Base-by-base conservation (phyloP, 768 basidiomycete species). In the Panus rudis region DNA sequence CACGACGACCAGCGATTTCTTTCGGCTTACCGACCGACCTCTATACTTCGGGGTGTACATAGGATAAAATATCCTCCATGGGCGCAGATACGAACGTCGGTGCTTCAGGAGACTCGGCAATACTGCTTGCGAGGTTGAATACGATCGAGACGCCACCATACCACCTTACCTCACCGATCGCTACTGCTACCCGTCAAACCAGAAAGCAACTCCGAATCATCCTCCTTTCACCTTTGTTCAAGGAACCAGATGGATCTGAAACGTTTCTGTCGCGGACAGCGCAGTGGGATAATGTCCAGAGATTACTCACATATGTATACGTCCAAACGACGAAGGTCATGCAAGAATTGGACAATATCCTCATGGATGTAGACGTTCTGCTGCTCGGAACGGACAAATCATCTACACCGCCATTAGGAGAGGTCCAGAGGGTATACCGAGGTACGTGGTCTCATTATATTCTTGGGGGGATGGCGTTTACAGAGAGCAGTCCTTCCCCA, bases 251-350 rank as follows among this genome's bases (percentile, higher is more conserved):
- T n/a, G 16, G 8, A 14, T 35, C 33, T 8, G 6, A 7, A 6
- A 8, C 10, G 5, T 39, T 43, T 7, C 25, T 63, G 4, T 57
- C 75, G 23, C 75, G 71, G 45, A 70, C 74, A 2, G 61, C 59
- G 14, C 61, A 59, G 23, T 97, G 84, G 79, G 66, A 78, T 41
- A 69, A 70, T 16, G 70, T 92, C 3, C 89, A 93, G 64, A 64
- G 73, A 8, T 72, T 93, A 35, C 70, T 97, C 48, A 87, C 87
- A 0, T 83, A 78, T 55, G 76, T 87, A 28, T 96, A 97, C 61
- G 85, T 89, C 3, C 82, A 85, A 51, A 85, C 88, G n/a, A 84
- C 84, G 12, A 80, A 75, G 52, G 73, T 79, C 31, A 84, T 86
- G 12, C 79, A 83, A 56, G 71, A 75, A 27, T 59, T 70, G 52